Base-by-base conservation (phyloP, 495 filamentous ascomycete species). In the Xylaria castorea region DNA sequence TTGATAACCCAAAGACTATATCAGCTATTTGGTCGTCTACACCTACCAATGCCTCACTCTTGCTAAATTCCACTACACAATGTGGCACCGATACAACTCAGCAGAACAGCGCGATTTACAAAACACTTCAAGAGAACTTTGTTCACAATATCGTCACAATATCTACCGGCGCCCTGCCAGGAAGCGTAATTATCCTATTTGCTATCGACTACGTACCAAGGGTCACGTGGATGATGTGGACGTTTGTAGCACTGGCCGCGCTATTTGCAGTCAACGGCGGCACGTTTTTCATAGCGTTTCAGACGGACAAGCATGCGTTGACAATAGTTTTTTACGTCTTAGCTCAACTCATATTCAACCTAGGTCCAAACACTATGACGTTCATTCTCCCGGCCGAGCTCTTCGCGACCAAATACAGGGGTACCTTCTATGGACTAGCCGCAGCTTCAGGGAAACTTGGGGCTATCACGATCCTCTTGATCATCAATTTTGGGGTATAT, bases 341-440 rank as follows among this genome's bases (percentile, higher is more conserved):
- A 27, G 87, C 22, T 2, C 38, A 92, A 76, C 75, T 89, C 0
- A 73, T 91, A n/a, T 92, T 91, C 80, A 91, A 91, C 73, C 84
- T 91, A 34, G 90, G 90, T 79, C 88, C 88, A 42, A 91, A 90
- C 74, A 87, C 86, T 30, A 87, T 89, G 40, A 89, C 86, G 1
- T 91, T 91, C 75, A 90, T 91, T 70, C 79, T 85, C 48, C 76
- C 83, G 4, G 83, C 81, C 7, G 83, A 85, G 75, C 76, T 83
- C 48, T 85, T 85, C 62, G 78, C 79, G 4, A 85, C 83, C 0
- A 77, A 77, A 57, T 82, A 80, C 55, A 77, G 83, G 11, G 79
- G 78, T 27, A 83, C 81, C 1, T 81, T 76, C 66, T 80, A 84
- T 71, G 83, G 83, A 38, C 79, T 85, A 9, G 79, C 83, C n/a